phyloP scores from a whole-genome alignment of 2,329 filamentous ascomycete genomes.

The Cercospora citrullina region DNA sequence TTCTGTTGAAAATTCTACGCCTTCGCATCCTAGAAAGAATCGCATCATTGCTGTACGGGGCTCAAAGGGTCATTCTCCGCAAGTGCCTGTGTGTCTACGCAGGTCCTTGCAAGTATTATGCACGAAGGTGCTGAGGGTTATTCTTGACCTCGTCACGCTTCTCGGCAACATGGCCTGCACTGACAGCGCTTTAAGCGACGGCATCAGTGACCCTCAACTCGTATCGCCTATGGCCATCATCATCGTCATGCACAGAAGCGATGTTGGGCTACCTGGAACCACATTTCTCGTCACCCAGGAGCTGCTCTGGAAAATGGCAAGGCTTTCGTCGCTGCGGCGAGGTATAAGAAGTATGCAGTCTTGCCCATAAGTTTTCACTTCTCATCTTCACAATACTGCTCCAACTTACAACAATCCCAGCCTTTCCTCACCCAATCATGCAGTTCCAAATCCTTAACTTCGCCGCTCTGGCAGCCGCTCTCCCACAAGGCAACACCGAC shows the following conservation, averaged over 20 bases:
- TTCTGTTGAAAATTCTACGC: not conserved
- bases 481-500: not conserved
- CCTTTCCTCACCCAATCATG: not conserved
- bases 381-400: not conserved
- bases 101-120: not conserved
- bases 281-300: not conserved
- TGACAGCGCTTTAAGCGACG: not conserved
- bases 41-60: not conserved
- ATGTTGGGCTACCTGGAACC: not conserved
- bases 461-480: not conserved
- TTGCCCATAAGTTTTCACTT: not conserved
- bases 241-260: not conserved
- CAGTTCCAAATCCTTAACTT: slow-evolving; percentile 2
- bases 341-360: not conserved
- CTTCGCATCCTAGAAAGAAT: not conserved
- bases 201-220: not conserved
- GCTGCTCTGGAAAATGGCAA: not conserved
- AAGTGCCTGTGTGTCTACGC: not conserved
- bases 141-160: not conserved
- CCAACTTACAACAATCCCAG: not conserved
- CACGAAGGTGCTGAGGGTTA: not conserved
- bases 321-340: not conserved
- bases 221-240: not conserved
- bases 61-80: not conserved
- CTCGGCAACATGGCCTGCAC: not conserved